Evolutionary conservation across 164 flowering plant genomes (phyloP), one percentile per base, ranked within the genome.

Genomic region (Nymphaea thermarum): DNA sequence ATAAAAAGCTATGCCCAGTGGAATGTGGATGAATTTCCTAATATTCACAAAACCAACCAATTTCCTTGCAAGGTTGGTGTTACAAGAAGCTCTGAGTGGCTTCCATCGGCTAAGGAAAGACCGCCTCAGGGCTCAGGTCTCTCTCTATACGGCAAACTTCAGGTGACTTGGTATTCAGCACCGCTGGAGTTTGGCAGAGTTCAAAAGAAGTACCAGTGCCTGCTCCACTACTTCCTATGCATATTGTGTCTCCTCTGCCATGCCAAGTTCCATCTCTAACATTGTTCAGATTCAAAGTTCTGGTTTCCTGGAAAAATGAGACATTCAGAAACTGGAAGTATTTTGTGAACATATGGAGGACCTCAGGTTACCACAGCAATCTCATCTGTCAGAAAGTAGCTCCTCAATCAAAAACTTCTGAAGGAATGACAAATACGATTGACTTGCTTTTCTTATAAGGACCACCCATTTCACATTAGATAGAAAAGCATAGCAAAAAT

Each of bases 251-350:
- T 45, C 98, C 96, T 44, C 96, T 82, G 18, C 98, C 98, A 67
- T 86, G 91, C 98, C 98, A 93, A 3, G 78, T 82, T 17, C 95
- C 96, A 72, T 84, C 93, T 71, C 82, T 91, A 64, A 93, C 93
- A 73, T 93, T 93, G 78, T 93, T 93, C 82, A 90, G 88, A 76
- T 93, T 95, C 85, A 90, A 72, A 8, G 98, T 93, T 79, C 95
- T 82, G 0, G 98, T 82, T 43, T 90, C 96, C 98, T 93, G 86
- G 65, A 55, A 55, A 55, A 8, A 10, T 2, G 16, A 55, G 16
- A 16, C 36, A 25, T 25, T 25, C 36, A 25, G 36, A 25, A 25
- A 25, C 36, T 25, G 36, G 36, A 25, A 25, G 36, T 25, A 25
- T 25, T 25, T 25, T 25, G 36, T 25, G 1, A 25, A 25, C 36